Evolutionary conservation across 2,329 filamentous ascomycete species (phyloP).

Genomic region (Geosmithia flava): DNA sequence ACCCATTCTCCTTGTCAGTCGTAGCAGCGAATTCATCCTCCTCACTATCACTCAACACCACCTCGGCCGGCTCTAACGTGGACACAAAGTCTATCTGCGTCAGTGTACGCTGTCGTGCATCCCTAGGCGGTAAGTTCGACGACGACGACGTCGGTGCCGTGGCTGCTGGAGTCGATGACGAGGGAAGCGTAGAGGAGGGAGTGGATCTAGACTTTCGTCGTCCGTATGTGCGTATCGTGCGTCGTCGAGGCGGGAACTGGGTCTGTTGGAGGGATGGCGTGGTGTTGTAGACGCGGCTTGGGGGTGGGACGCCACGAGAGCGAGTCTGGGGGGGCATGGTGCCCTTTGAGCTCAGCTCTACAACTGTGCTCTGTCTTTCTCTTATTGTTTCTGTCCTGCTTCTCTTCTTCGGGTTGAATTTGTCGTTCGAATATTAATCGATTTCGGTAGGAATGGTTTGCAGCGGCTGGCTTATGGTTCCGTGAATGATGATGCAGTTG

Average conservation of each 20-base stretch:
- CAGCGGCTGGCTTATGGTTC: background rate
- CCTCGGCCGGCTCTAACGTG: conserved; percentile 17
- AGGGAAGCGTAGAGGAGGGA: background rate
- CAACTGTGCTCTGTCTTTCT: background rate
- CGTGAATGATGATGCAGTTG: background rate
- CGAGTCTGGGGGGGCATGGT: conserved; percentile 24
- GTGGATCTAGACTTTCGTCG: conserved; percentile 10
- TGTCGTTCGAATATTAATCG: background rate
- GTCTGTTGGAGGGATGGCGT: conserved; percentile 22
- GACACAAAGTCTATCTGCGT: conserved; percentile 28
- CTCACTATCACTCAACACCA: conserved; percentile 13
- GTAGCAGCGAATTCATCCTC: conserved; percentile 7
- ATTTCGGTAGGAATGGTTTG: background rate
- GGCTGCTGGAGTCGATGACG: background rate
- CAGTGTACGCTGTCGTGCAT: conserved; percentile 25
- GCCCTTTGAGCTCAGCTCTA: too few relatives aligned
- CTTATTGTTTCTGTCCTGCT: background rate
- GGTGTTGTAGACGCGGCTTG: conserved; percentile 24
- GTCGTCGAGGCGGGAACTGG: conserved; percentile 23
- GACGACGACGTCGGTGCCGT: background rate
- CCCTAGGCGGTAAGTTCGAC: conserved; percentile 1
- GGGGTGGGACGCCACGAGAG: conserved; percentile 20
- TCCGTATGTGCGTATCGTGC: conserved; percentile 20
- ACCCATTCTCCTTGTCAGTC: conserved; percentile 12
- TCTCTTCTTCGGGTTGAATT: background rate